These are phyloP conservation scores for Posidonia australis DNA, from an alignment of 106 monocot genomes.

Conservation along the genomic window DNA sequence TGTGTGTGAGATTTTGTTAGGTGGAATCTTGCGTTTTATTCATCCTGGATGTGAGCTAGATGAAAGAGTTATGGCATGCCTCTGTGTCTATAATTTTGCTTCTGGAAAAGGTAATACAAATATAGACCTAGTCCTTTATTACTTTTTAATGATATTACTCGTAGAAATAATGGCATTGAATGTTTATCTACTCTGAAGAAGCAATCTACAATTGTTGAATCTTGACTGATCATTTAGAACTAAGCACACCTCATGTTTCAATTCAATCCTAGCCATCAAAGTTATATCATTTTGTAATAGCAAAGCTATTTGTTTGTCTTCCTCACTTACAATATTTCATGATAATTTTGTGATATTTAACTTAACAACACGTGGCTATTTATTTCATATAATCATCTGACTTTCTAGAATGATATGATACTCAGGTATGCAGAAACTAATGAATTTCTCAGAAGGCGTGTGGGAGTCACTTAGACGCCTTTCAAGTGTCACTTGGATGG, in stretches of 20 bases:
- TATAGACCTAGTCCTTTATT: not conserved
- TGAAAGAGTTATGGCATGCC: constrained; percentile 77
- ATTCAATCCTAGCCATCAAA: too few species aligned
- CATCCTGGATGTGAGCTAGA: constrained; percentile 88
- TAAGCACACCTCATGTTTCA: too few species aligned
- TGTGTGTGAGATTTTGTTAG: constrained; percentile 64
- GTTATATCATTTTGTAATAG: too few species aligned
- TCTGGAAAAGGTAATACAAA: constrained; percentile 71
- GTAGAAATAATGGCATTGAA: too few species aligned
- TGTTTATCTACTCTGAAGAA: too few species aligned
- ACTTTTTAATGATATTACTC: not conserved
- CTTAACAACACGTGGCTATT: too few species aligned
- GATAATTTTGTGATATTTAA: too few species aligned
- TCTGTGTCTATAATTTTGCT: constrained; percentile 75
- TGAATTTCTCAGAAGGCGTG: constrained; percentile 69
- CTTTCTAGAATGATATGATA: not conserved
- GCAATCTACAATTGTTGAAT: too few species aligned
- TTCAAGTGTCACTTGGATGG: constrained; percentile 89
- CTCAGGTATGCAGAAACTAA: constrained; percentile 76
- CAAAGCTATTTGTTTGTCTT: not conserved
- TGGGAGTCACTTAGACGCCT: constrained; percentile 94
- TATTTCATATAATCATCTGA: not conserved
- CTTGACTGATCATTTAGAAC: too few species aligned
- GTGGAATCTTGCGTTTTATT: constrained; percentile 51
- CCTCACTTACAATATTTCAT: not conserved